Evolutionary conservation across 768 basidiomycete genomes (phyloP).

Genomic region (Scleroderma bovista): DNA sequence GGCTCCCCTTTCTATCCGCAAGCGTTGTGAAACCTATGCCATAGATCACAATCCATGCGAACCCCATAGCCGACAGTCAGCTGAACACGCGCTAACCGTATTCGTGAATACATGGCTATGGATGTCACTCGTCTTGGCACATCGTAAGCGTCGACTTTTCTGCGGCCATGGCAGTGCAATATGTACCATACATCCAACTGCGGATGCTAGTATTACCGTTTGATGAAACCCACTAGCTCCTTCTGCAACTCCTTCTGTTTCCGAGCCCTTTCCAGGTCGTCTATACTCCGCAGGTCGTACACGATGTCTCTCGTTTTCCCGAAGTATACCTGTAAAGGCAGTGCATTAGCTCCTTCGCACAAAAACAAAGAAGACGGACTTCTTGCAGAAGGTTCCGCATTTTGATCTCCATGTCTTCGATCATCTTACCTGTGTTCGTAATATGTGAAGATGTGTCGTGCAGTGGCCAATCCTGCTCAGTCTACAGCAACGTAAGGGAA

Average conservation of each 20-base stretch:
- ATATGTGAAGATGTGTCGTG: constrained; percentile 82
- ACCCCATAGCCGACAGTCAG: constrained; percentile 84
- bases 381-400: constrained; percentile 94
- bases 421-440: constrained; percentile 88
- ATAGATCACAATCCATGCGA: constrained; percentile 86
- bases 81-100: constrained; percentile 20
- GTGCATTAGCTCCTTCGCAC: constrained; percentile 7
- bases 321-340: constrained; percentile 70
- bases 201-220: constrained; percentile 49
- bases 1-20: not conserved
- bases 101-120: not conserved
- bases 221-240: constrained; percentile 84
- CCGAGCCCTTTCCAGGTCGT: constrained; percentile 77
- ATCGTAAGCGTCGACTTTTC: no score
- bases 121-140: no score
- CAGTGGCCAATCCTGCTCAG: constrained; percentile 81
- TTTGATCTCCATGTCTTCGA: constrained; percentile 99
- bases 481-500: constrained; percentile 37
- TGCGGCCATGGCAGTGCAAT: no score
- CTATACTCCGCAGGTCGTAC: constrained; percentile 83
- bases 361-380: constrained; percentile 33
- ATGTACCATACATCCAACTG: no score
- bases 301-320: constrained; percentile 96
- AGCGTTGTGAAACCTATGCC: constrained; percentile 7
- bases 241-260: constrained; percentile 84